Conservation (phyloP, 257 asterid genomes). For the Capsicum pubescens region DNA sequence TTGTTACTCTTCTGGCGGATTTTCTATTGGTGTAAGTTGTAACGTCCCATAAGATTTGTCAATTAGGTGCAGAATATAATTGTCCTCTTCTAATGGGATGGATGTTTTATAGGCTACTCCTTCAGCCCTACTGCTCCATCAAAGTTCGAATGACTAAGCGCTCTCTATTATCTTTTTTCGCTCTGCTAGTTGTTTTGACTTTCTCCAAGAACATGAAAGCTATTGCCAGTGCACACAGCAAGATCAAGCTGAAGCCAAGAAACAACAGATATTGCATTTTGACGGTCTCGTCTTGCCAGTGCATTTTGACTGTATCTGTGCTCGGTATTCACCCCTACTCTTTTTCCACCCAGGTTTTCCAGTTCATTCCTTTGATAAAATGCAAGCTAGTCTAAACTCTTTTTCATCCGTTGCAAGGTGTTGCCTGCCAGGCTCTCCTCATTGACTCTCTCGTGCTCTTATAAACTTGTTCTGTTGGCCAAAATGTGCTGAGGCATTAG, state of each 20-base stretch:
- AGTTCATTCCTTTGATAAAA: background rate
- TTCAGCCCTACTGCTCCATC: background rate
- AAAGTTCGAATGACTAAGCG: background rate
- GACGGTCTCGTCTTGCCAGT: background rate
- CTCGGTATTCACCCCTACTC: background rate
- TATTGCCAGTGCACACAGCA: background rate
- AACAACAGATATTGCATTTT: background rate
- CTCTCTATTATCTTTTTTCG: background rate
- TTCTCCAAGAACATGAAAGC: background rate
- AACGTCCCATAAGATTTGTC: background rate
- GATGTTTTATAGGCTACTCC: background rate
- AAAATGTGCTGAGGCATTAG: background rate
- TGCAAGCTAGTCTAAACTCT: background rate
- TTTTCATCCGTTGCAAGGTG: background rate
- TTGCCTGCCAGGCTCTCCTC: constrained; percentile 8
- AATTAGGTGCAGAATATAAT: background rate
- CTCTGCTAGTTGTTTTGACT: background rate
- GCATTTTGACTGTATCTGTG: background rate
- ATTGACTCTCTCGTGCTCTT: constrained; percentile 11
- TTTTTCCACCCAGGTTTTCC: background rate
- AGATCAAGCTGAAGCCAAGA: background rate
- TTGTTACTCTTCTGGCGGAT: background rate
- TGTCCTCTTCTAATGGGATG: background rate
- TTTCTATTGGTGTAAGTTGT: background rate
- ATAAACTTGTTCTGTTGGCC: constrained; percentile 21